Evolutionary conservation across 2,329 filamentous ascomycete genomes (phyloP).

Genomic region (Dactylellina cionopaga): DNA sequence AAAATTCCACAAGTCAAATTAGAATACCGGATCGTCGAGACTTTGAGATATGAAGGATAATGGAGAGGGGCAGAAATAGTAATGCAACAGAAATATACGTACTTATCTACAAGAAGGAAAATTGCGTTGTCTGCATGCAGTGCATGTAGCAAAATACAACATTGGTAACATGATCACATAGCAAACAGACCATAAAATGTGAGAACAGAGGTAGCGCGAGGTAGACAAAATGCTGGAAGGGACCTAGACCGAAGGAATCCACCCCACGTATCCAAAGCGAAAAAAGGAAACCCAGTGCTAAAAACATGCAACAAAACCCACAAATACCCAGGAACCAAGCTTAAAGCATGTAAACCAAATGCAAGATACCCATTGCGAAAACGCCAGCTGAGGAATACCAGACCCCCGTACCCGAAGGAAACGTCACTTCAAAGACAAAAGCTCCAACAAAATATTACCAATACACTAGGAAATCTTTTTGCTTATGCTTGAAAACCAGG

Average conservation of each 20-base stretch:
- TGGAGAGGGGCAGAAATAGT: background rate
- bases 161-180: slow-evolving; percentile 52
- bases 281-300: slow-evolving; percentile 26
- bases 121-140: slow-evolving; percentile 48
- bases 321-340: too few species aligned
- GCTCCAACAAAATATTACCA: background rate
- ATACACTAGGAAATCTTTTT: slow-evolving; percentile 7
- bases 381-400: slow-evolving; percentile 52
- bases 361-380: slow-evolving; percentile 45
- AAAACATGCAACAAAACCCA: slow-evolving; percentile 16
- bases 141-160: slow-evolving; percentile 50
- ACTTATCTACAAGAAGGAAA: slow-evolving; percentile 43
- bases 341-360: slow-evolving; percentile 32
- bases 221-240: slow-evolving; percentile 30
- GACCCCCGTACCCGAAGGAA: slow-evolving; percentile 38
- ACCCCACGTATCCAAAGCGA: slow-evolving; percentile 39
- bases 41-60: slow-evolving; percentile 32
- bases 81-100: slow-evolving; percentile 15
- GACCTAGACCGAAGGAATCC: slow-evolving; percentile 43
- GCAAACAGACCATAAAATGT: slow-evolving; percentile 37
- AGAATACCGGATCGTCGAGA: slow-evolving; percentile 30
- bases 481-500: slow-evolving; percentile 11
- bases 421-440: slow-evolving; percentile 7
- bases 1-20: slow-evolving; percentile 23
- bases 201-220: slow-evolving; percentile 30